These are phyloP conservation scores for Termitomyces sp. DNA, from an alignment of 768 basidiomycete genomes.

Conservation along the genomic window DNA sequence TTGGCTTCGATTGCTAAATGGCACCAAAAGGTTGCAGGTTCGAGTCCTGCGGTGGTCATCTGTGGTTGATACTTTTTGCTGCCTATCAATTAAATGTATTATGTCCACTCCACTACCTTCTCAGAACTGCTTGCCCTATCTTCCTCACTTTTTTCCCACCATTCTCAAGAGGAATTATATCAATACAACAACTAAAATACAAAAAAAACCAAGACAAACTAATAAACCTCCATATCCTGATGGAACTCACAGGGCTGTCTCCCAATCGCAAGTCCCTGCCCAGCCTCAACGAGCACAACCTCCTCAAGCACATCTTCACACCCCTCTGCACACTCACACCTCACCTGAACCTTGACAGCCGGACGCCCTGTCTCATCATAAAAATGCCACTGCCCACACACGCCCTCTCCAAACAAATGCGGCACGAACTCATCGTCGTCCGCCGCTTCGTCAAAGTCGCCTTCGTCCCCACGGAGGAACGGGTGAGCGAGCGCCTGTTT, in stretches of 20 bases:
- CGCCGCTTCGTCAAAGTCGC: slow-evolving; percentile 25
- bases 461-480: slow-evolving; percentile 50
- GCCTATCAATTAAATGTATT: too few species aligned
- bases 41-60: slow-evolving; percentile 90
- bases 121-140: neutral
- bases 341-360: slow-evolving; percentile 39
- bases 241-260: slow-evolving; percentile 61
- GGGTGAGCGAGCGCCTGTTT: slow-evolving; percentile 70
- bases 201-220: neutral
- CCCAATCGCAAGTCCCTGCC: slow-evolving; percentile 58
- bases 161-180: neutral
- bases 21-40: slow-evolving; percentile 95
- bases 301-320: slow-evolving; percentile 24
- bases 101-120: neutral
- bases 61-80: neutral
- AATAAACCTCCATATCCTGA: slow-evolving; percentile 23
- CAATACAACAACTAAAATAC: slow-evolving; percentile 4
- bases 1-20: slow-evolving; percentile 81
- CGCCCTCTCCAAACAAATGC: slow-evolving; percentile 54
- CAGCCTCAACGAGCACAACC: slow-evolving; percentile 28
- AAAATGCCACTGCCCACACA: slow-evolving; percentile 60
- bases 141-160: neutral
- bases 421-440: slow-evolving; percentile 69
- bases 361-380: slow-evolving; percentile 52
- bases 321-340: slow-evolving; percentile 24